These are phyloP conservation scores for Prunus mume DNA, from an alignment of 306 rosid genomes.

Conservation along the genomic window DNA sequence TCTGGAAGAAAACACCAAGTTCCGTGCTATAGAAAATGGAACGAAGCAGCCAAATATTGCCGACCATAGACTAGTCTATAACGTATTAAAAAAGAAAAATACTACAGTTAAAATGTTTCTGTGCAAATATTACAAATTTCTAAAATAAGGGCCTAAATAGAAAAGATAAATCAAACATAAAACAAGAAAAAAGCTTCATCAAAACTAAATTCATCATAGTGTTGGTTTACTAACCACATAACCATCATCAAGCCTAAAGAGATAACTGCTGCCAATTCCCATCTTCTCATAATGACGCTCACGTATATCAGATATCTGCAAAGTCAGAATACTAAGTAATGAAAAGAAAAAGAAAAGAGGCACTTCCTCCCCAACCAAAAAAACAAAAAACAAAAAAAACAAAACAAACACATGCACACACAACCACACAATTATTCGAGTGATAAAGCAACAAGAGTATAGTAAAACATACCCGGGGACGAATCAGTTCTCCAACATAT, in stretches of 20 bases:
- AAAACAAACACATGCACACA: background rate
- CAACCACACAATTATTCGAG: background rate
- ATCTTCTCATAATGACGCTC: conserved; percentile 87
- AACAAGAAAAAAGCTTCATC: background rate
- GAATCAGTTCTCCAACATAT: conserved; percentile 91
- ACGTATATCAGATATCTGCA: conserved; percentile 92
- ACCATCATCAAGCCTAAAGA: conserved; percentile 95
- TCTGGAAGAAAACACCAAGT: background rate
- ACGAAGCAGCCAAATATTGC: background rate
- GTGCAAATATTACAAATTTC: background rate
- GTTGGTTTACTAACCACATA: conserved; percentile 76
- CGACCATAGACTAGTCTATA: background rate
- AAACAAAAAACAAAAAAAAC: background rate
- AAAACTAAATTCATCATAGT: conserved; percentile 5
- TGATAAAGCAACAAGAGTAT: background rate
- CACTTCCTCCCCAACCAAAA: background rate
- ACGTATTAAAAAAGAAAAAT: background rate
- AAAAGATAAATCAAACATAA: background rate
- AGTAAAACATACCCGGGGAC: conserved; percentile 71
- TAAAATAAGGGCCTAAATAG: conserved; percentile 5
- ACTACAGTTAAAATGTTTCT: background rate
- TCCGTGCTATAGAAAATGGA: background rate
- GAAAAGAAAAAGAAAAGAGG: background rate
- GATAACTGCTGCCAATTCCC: conserved; percentile 99
- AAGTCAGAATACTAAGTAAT: conserved; percentile 12